A percentile compares a stretch with the other conserved stretches of the same genome.
Evolutionary conservation across 495 filamentous ascomycete genomes (phyloP).

Genomic region (Cladorrhinum samala): DNA sequence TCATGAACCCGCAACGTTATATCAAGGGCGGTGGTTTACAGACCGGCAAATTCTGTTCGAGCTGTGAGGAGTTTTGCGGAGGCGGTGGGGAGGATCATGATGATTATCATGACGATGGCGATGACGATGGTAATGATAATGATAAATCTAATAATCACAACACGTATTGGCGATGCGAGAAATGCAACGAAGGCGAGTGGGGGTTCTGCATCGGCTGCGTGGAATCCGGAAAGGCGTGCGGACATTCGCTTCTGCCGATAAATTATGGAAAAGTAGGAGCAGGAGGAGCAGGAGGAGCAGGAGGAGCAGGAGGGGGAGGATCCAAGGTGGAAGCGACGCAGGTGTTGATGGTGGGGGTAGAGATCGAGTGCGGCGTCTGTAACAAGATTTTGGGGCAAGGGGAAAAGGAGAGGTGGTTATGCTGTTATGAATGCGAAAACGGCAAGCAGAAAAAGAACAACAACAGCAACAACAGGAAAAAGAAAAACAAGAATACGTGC

Average conservation of each 20-base stretch:
- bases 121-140: no score
- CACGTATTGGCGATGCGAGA: constrained; percentile 76
- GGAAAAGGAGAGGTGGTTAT: not conserved
- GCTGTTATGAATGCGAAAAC: not conserved
- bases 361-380: no score
- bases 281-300: no score
- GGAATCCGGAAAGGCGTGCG: constrained; percentile 68
- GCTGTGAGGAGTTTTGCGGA: not conserved
- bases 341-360: no score
- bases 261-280: constrained; percentile 24
- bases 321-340: no score
- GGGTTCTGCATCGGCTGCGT: constrained; percentile 83
- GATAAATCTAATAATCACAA: no score
- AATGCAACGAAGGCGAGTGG: constrained; percentile 88
- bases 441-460: no score
- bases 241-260: constrained; percentile 68
- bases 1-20: constrained; percentile 62
- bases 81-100: no score
- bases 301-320: no score
- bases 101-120: no score
- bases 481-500: constrained; percentile 82
- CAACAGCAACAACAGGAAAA: constrained; percentile 51
- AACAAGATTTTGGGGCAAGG: no score
- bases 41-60: constrained; percentile 38
- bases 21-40: constrained; percentile 42